Conservation (phyloP, 805 yeast genomes). For the Saccharomyces jurei region DNA sequence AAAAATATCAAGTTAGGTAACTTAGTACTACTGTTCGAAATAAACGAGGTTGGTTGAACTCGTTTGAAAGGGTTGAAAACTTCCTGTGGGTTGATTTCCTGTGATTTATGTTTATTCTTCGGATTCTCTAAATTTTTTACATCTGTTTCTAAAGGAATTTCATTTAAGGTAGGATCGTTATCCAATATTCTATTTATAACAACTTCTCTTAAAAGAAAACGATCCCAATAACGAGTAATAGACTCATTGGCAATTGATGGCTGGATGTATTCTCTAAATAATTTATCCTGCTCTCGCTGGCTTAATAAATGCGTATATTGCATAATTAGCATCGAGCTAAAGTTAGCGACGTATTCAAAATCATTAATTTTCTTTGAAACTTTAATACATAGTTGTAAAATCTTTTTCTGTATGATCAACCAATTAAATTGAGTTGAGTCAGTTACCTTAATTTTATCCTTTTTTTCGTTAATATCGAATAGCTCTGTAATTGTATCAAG, state of each 20-base stretch:
- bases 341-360: constrained; percentile 34
- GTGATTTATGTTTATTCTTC: constrained; percentile 6
- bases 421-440: constrained; percentile 37
- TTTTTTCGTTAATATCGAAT: constrained; percentile 44
- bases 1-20: constrained; percentile 19
- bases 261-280: constrained; percentile 27
- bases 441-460: constrained; percentile 26
- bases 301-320: constrained; percentile 48
- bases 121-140: constrained; percentile 9
- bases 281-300: constrained; percentile 46
- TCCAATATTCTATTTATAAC: constrained; percentile 28
- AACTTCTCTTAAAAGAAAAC: constrained; percentile 49
- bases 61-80: constrained; percentile 50
- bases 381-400: constrained; percentile 43
- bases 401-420: constrained; percentile 48
- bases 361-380: constrained; percentile 49
- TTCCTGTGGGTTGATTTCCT: constrained; percentile 31
- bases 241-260: constrained; percentile 19
- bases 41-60: constrained; percentile 7
- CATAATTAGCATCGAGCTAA: constrained; percentile 48
- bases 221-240: constrained; percentile 61
- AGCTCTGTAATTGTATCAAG: constrained; percentile 42
- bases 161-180: constrained; percentile 8
- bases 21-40: neutral
- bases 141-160: constrained; percentile 13